Evolutionary conservation across 108 stramenopile genomes (phyloP).

Genomic region (Nitzschia sp.): DNA sequence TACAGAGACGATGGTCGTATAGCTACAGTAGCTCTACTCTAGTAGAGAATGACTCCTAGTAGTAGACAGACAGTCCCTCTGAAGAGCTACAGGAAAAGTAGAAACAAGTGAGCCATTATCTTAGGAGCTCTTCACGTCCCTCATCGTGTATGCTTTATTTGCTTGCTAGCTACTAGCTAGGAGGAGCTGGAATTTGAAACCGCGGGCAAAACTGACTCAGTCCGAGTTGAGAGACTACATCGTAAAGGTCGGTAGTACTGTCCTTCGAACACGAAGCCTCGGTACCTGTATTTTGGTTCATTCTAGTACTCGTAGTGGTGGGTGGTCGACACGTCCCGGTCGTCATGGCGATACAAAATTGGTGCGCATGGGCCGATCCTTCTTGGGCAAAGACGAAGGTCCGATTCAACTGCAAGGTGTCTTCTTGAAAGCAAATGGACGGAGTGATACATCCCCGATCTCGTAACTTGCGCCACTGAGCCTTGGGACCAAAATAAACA

Average conservation of each 20-base stretch:
- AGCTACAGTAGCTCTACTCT: no score
- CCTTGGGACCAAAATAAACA: conserved; percentile 45
- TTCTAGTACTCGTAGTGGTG: neutral
- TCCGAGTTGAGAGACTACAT: neutral
- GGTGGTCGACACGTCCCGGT: conserved; percentile 46
- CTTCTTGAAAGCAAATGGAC: conserved; percentile 42
- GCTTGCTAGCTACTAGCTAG: neutral
- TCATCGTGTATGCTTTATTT: no score
- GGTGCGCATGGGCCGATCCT: conserved; percentile 21
- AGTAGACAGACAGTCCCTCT: no score
- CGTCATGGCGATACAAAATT: conserved; percentile 49
- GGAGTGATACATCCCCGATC: conserved; percentile 33
- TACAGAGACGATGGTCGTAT: no score
- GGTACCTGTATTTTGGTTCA: neutral
- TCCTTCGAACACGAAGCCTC: neutral
- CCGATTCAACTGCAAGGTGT: conserved; percentile 14
- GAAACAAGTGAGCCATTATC: no score
- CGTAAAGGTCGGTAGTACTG: neutral
- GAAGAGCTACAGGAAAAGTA: no score
- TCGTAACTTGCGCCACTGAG: conserved; percentile 46
- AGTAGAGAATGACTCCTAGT: no score
- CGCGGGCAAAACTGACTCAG: conserved; percentile 1
- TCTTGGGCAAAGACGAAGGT: conserved; percentile 37
- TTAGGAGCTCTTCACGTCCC: no score
- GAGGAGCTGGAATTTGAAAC: conserved; percentile 1